Base-by-base conservation (phyloP, 805 yeast species). In the Candida ipomoeae region DNA sequence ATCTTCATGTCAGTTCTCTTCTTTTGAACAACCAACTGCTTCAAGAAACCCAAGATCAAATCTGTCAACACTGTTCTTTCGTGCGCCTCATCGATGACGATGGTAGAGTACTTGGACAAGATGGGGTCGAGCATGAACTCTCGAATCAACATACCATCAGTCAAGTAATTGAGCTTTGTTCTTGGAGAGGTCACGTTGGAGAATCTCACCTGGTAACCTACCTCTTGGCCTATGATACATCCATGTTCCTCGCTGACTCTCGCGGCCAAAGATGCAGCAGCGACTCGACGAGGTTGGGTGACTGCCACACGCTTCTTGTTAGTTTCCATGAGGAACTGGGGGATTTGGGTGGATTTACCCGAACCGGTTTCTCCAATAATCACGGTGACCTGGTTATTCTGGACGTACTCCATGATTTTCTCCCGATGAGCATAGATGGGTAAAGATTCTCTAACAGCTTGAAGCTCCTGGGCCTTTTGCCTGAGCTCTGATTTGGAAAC, bases 281-380 rank as follows among this genome's bases (percentile, higher is more conserved):
- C 98, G 36, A 92, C 99, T 63, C 98, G 80, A 70, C 99, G 85
- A 1, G 99, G 99, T 70, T 92, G 98, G 0, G 99, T 91, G 6
- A 94, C 92, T 0, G 96, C 98, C 18, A 92, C 83, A 23, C 78
- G 74, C 52, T 81, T 82, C 17, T 68, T 66, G 54, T 68, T 70
- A 35, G 67, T 63, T 0, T 81, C 78, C 68, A 87, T 79, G n/a
- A 92, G 64, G 56, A 92, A 85, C 64, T 92, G 98, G 0, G 99
- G 98, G 43, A 92, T 84, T 70, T 92, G 99, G 0, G 99, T 92
- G 3, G 98, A 91, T 64, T 92, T 92, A 74, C 98, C 98, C 6
- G 96, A 89, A 68, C 99, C 99, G 0, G 99, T 92, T 64, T 92
- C 98, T 68, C 98, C 98, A 63, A 94, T 87, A 17, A 92, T 75